Evolutionary conservation across 73 alveolate genomes (phyloP).

Genomic region (Paramecium pentaurelia): DNA sequence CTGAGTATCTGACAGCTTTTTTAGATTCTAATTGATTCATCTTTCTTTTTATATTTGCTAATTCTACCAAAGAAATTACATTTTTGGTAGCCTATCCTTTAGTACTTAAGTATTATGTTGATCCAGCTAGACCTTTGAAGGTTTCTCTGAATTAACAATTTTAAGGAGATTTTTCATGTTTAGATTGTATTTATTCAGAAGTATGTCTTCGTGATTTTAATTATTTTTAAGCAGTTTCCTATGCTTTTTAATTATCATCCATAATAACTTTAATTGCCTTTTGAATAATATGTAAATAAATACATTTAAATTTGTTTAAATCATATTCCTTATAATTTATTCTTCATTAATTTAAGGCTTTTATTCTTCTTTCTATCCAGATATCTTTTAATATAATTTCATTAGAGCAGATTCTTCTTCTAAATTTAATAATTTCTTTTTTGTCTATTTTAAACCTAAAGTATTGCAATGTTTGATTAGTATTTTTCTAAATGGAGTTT

Average conservation of each 20-base stretch:
- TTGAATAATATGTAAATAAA: neutral
- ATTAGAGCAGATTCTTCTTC: slow-evolving; percentile 5
- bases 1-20: slow-evolving; percentile 43
- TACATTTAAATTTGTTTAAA: slow-evolving; percentile 10
- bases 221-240: neutral
- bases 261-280: slow-evolving; percentile 14
- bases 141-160: neutral
- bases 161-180: neutral
- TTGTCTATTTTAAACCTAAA: slow-evolving; percentile 3
- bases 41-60: slow-evolving; percentile 35
- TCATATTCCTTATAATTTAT: neutral
- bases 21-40: neutral
- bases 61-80: neutral
- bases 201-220: neutral
- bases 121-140: neutral
- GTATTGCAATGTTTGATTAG: neutral
- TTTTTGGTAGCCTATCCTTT: slow-evolving; percentile 21
- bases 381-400: neutral
- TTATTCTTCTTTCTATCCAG: neutral
- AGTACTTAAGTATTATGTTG: neutral
- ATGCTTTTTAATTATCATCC: slow-evolving; percentile 33
- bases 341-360: neutral
- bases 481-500: neutral
- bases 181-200: neutral
- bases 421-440: neutral